These are phyloP conservation scores for Taiozyma sp. DNA, from an alignment of 1,139 yeast species.

Conservation along the genomic window DNA sequence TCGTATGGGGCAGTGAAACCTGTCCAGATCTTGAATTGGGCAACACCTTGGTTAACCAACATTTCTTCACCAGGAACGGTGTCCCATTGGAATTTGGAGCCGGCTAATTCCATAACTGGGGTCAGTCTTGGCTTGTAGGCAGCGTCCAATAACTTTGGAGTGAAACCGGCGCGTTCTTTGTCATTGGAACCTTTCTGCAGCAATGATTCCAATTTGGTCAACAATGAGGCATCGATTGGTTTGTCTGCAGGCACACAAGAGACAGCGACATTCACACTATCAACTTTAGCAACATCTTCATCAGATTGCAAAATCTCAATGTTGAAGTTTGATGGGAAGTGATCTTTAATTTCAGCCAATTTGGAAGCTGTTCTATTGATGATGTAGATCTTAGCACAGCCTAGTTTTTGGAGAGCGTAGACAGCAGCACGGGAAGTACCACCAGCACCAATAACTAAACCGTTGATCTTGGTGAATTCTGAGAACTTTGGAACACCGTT, in stretches of 20 bases:
- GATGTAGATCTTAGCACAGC: conserved; percentile 72
- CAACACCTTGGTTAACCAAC: conserved; percentile 90
- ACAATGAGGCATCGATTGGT: conserved; percentile 53
- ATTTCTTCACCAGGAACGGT: conserved; percentile 84
- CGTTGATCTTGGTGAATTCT: conserved; percentile 35
- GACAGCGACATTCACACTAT: conserved; percentile 56
- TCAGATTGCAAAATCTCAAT: conserved; percentile 51
- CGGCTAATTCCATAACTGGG: conserved; percentile 76
- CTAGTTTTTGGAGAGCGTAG: conserved; percentile 75
- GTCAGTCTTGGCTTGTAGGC: conserved; percentile 88
- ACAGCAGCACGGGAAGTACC: conserved; percentile 97
- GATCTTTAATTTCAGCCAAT: conserved; percentile 48
- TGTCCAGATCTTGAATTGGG: conserved; percentile 78
- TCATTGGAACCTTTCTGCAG: conserved; percentile 35
- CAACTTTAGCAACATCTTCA: conserved; percentile 37
- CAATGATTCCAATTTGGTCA: conserved; percentile 41
- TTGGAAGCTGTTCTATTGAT: conserved; percentile 75
- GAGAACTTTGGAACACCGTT: conserved; percentile 51
- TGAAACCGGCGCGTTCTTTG: conserved; percentile 29
- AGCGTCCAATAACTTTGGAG: conserved; percentile 73
- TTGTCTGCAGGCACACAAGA: conserved; percentile 89
- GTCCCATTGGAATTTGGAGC: conserved; percentile 55
- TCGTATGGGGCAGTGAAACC: conserved; percentile 60
- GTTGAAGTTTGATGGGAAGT: conserved; percentile 58
- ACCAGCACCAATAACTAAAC: conserved; percentile 90